phyloP scores from a whole-genome alignment of 805 yeast genomes.

The Zygosaccharomyces bisporus region DNA sequence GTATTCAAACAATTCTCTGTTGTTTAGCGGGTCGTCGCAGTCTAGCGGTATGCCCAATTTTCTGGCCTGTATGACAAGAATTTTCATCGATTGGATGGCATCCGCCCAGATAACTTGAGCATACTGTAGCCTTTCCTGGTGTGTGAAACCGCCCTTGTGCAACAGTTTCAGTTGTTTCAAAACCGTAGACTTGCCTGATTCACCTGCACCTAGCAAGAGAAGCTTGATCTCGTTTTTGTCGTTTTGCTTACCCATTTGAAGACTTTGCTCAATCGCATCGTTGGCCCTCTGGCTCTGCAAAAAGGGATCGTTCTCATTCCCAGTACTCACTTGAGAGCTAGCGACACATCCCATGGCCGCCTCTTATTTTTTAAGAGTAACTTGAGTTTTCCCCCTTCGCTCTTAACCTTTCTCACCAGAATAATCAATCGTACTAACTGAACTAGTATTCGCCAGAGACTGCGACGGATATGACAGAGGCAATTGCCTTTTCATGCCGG shows the following conservation, averaged over 20 bases:
- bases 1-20: constrained; percentile 43
- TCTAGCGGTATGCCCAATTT: constrained; percentile 59
- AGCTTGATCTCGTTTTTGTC: constrained; percentile 63
- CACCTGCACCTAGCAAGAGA: constrained; percentile 88
- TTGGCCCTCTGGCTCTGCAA: constrained; percentile 51
- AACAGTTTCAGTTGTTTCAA: constrained; percentile 80
- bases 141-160: constrained; percentile 81
- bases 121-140: constrained; percentile 75
- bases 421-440: no score
- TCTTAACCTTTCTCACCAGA: no score
- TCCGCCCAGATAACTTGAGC: constrained; percentile 91
- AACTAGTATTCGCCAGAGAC: no score
- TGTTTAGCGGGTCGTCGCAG: constrained; percentile 50
- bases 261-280: constrained; percentile 60
- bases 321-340: constrained; percentile 39
- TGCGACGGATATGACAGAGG: no score
- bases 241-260: constrained; percentile 49
- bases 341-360: constrained; percentile 69
- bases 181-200: constrained; percentile 90
- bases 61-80: constrained; percentile 70
- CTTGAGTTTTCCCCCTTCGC: no score
- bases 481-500: no score
- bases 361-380: no score
- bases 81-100: constrained; percentile 78
- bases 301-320: constrained; percentile 50